These are phyloP conservation scores for Russula abietina DNA, from an alignment of 768 basidiomycete species.

Conservation along the genomic window DNA sequence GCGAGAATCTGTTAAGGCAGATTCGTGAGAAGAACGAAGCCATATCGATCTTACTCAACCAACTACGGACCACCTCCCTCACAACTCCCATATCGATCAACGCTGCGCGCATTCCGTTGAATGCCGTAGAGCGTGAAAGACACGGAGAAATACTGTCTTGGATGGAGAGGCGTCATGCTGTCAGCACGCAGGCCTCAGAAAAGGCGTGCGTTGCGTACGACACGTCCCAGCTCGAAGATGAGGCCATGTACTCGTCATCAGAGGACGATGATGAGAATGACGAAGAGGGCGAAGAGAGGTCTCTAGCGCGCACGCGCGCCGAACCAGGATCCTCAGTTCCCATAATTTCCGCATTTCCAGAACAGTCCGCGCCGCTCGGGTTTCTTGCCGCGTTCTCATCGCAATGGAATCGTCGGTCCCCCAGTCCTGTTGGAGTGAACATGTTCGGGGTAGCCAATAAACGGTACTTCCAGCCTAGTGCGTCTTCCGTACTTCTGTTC, in stretches of 20 bases:
- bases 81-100: slow-evolving; percentile 31
- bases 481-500: neutral
- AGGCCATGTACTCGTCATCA: slow-evolving; percentile 26
- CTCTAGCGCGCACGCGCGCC: slow-evolving; percentile 17
- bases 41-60: slow-evolving; percentile 28
- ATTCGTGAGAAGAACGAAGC: slow-evolving; percentile 32
- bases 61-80: slow-evolving; percentile 28
- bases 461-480: slow-evolving; percentile 24
- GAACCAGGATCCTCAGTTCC: neutral
- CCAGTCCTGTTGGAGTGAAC: neutral
- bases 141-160: slow-evolving; percentile 31
- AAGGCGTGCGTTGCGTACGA: slow-evolving; percentile 28
- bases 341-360: neutral
- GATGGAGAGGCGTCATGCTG: slow-evolving; percentile 29
- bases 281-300: slow-evolving; percentile 12
- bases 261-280: slow-evolving; percentile 26
- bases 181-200: slow-evolving; percentile 22
- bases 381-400: slow-evolving; percentile 23
- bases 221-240: slow-evolving; percentile 31
- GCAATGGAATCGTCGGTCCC: slow-evolving; percentile 1
- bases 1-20: slow-evolving; percentile 31
- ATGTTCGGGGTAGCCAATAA: slow-evolving; percentile 21
- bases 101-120: slow-evolving; percentile 28
- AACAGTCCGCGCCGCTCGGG: slow-evolving; percentile 13
- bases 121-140: slow-evolving; percentile 26